These are phyloP conservation scores for Fonsecaea pedrosoi DNA, from an alignment of 2,329 filamentous ascomycete species.

Conservation along the genomic window DNA sequence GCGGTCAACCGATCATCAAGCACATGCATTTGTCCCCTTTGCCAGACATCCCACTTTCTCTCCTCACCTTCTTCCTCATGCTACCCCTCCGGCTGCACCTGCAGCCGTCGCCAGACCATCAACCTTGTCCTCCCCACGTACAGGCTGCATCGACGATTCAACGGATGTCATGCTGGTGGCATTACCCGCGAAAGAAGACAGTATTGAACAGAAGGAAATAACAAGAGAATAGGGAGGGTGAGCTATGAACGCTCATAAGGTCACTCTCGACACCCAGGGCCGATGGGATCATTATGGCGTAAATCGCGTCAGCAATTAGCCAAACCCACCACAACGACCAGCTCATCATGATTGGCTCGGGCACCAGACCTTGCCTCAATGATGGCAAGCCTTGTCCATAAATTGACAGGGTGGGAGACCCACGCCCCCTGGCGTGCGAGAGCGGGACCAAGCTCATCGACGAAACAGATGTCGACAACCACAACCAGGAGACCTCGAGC, in stretches of 20 bases:
- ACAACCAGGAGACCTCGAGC: conserved; percentile 6
- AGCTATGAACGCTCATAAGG: not conserved
- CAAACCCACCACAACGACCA: not conserved
- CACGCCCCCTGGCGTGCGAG: conserved; percentile 6
- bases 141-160: not conserved
- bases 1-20: conserved; percentile 9
- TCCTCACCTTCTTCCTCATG: not conserved
- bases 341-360: conserved; percentile 20
- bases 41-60: not conserved
- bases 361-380: not conserved
- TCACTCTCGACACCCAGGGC: not conserved
- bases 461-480: conserved; percentile 18
- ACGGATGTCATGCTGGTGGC: not conserved
- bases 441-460: conserved; percentile 12
- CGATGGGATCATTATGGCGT: conserved; percentile 28
- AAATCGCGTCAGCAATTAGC: conserved; percentile 31
- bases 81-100: not conserved
- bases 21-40: not conserved
- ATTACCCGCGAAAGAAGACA: not conserved
- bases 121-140: not conserved
- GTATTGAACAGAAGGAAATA: not conserved
- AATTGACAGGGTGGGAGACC: conserved; percentile 20
- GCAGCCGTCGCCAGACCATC: not conserved
- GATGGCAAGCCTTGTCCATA: conserved; percentile 4
- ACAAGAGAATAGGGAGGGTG: not conserved